Conservation (phyloP, 225 moss, liverwort and hornwort genomes). For the Marchantia polymorpha region DNA sequence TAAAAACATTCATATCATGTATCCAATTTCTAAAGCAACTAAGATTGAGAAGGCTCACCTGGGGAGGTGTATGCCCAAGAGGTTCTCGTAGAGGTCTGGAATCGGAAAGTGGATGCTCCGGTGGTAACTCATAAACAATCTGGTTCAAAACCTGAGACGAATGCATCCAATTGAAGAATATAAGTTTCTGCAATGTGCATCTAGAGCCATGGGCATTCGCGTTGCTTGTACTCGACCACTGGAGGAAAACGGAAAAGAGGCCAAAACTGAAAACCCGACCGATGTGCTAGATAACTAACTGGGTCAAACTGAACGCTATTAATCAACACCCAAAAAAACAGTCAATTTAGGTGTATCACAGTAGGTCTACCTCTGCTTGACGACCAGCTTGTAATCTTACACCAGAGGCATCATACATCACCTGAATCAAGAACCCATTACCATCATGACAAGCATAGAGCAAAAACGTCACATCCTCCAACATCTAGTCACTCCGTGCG, state of each 20-base stretch:
- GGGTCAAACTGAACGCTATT: no score
- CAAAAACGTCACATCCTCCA: background rate
- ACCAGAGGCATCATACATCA: constrained; percentile 99
- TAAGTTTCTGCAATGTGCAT: background rate
- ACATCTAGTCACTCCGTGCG: background rate
- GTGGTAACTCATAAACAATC: constrained; percentile 96
- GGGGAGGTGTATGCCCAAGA: constrained; percentile 96
- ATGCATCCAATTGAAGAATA: background rate
- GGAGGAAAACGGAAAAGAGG: background rate
- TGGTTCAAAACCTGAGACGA: constrained; percentile 83
- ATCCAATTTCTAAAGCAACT: no score
- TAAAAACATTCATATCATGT: background rate
- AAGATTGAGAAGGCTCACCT: constrained; percentile 44
- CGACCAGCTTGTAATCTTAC: constrained; percentile 97
- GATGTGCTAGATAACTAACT: no score
- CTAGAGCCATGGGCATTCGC: background rate
- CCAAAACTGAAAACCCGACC: no score
- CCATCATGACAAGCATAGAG: background rate
- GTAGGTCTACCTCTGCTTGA: constrained; percentile 74
- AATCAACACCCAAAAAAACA: background rate
- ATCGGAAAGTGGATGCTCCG: constrained; percentile 97
- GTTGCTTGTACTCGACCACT: background rate
- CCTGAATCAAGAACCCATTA: constrained; percentile 37
- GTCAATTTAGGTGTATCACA: background rate
- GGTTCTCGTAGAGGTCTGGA: constrained; percentile 90